These are phyloP conservation scores for Lophiostoma macrostomum DNA, from an alignment of 495 filamentous ascomycete genomes.

Conservation along the genomic window DNA sequence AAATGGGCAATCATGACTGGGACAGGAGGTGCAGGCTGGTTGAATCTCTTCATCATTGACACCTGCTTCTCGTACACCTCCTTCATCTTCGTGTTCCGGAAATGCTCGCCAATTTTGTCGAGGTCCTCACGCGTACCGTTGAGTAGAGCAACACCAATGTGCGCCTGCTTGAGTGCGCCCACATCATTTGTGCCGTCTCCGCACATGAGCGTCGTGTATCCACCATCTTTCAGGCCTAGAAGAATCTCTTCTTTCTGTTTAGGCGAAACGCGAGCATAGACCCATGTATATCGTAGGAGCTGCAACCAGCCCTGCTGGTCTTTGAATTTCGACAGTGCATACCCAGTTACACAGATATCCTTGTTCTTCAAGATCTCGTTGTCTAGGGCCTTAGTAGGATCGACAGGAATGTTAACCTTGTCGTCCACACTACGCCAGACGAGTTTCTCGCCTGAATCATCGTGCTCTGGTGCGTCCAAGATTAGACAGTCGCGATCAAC, in stretches of 20 bases:
- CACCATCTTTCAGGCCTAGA: constrained; percentile 88
- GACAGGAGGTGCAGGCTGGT: constrained; percentile 85
- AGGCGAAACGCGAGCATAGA: constrained; percentile 95
- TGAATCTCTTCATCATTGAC: constrained; percentile 85
- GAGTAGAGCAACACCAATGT: constrained; percentile 91
- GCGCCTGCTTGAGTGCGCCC: constrained; percentile 95
- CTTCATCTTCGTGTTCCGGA: constrained; percentile 93
- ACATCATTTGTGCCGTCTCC: constrained; percentile 99
- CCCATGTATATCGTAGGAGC: constrained; percentile 87
- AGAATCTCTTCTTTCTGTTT: constrained; percentile 99
- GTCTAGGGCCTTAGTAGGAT: constrained; percentile 79
- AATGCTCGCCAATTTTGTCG: constrained; percentile 85
- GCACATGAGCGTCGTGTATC: constrained; percentile 98
- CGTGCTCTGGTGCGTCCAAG: constrained; percentile 90
- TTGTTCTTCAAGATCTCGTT: constrained; percentile 76
- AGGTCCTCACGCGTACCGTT: constrained; percentile 93
- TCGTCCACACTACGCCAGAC: constrained; percentile 97
- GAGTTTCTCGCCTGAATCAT: constrained; percentile 72
- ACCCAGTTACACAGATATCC: constrained; percentile 95
- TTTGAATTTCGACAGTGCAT: constrained; percentile 87
- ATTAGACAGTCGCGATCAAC: constrained; percentile 94
- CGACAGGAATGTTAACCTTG: constrained; percentile 79
- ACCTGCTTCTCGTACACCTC: constrained; percentile 97
- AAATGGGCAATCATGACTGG: constrained; percentile 88
- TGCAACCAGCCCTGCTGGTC: constrained; percentile 67